Conservation (phyloP, 257 asterid genomes). For the Lavandula angustifolia region DNA sequence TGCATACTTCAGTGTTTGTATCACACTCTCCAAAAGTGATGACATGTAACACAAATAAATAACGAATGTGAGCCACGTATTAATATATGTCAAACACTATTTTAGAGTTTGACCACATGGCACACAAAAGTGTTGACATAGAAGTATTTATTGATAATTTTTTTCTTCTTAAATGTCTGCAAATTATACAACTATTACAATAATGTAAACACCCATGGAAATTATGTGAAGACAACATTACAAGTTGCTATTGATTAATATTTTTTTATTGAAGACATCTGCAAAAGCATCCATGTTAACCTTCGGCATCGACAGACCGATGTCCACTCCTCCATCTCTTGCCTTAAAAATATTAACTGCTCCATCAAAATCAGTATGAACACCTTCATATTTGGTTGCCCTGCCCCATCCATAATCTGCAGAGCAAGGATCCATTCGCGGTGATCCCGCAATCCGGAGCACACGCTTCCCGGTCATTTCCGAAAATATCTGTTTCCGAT, state of each 20-base stretch:
- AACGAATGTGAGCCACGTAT: no score
- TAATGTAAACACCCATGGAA: no score
- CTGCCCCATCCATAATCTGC: background rate
- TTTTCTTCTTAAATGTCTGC: no score
- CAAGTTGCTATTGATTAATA: background rate
- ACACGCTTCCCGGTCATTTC: background rate
- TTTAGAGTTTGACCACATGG: no score
- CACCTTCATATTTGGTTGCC: background rate
- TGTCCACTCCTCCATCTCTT: conserved; percentile 5
- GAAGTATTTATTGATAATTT: no score
- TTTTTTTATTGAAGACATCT: background rate
- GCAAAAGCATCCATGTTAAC: conserved; percentile 18
- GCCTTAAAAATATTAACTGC: background rate
- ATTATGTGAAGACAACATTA: background rate
- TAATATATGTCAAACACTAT: no score
- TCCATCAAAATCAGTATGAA: background rate
- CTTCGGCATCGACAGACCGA: conserved; percentile 4
- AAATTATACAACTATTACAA: no score
- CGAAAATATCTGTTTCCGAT: background rate
- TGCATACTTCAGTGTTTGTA: no score
- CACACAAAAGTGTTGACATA: no score
- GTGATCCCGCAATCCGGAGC: background rate
- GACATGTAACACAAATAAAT: no score
- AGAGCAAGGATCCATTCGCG: background rate
- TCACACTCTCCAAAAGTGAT: no score